These are phyloP conservation scores for Salix arbutifolia DNA, from an alignment of 345 rosid genomes.

Conservation along the genomic window DNA sequence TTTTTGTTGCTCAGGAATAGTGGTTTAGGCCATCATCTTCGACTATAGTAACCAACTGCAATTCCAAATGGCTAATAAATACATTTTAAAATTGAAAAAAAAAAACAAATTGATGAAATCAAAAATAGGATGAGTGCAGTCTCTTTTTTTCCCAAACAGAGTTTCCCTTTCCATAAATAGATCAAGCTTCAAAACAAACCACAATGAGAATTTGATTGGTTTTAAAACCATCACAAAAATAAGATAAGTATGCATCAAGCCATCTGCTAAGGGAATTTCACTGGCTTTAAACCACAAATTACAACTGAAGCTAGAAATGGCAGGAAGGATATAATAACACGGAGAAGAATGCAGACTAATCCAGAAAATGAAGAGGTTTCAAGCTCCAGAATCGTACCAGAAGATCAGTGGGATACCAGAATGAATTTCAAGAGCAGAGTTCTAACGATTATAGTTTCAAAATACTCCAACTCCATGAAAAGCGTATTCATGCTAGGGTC, in stretches of 20 bases:
- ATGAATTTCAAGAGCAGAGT: not conserved
- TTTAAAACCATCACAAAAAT: not conserved
- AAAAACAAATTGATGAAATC: not conserved
- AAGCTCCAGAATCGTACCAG: not conserved
- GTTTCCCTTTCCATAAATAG: not conserved
- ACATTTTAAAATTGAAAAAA: not conserved
- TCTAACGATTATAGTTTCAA: not conserved
- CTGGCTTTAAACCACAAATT: not conserved
- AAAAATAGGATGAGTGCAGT: not conserved
- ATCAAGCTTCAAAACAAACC: not conserved
- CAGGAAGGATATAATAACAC: not conserved
- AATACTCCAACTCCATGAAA: no score
- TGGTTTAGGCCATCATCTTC: not conserved
- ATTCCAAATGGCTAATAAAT: not conserved
- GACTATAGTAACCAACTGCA: not conserved
- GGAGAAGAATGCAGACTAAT: not conserved
- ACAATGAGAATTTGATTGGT: not conserved
- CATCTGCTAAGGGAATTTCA: not conserved
- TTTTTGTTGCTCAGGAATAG: not conserved
- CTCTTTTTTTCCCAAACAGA: not conserved
- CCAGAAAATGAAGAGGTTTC: not conserved
- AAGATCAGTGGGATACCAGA: not conserved
- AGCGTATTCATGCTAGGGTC: not conserved
- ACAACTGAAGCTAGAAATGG: not conserved
- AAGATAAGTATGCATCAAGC: not conserved